Evolutionary conservation across 2,329 filamentous ascomycete genomes (phyloP), one percentile per base, ranked within the genome.

Genomic region (Hypoxylon sp.): DNA sequence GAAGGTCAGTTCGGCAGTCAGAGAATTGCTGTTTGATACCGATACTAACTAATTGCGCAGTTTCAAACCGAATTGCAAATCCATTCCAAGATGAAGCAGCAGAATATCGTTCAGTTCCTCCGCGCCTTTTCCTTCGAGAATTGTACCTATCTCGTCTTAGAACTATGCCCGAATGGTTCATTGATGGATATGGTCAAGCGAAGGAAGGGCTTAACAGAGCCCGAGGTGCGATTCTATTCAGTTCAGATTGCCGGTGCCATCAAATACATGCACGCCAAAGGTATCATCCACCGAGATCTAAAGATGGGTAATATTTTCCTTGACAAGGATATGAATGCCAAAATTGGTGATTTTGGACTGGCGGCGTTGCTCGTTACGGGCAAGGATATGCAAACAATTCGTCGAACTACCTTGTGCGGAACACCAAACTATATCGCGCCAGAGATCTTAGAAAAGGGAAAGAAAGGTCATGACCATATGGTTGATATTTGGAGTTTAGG

Each of bases 281-380:
- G 95, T 72, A 97, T 99, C 69, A 97, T 98, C 54, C 96, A 99
- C 81, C 90, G 96, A 54, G 96, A 99, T 80, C 82, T 99, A 74
- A 99, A 99, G 82, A 98, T 98, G 85, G 97, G 96, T 53, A 99
- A 99, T 79, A 91, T 99, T 73, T 99, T 99, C 76, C 86, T 99
- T 58, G 96, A 99, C 79, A 89, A 89, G 59, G 86, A 94, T 73
- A 98, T 99, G 95, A 97, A 99, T 77, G 91, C 97, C 75, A 99
- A 99, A 80, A 94, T 99, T 75, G 96, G 96, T 48, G 96, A 99
- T 80, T 99, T 99, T 82, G 96, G 96, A 2, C 86, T 99, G 61
- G 96, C 96, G 31, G 96, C 97, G 29, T 85, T 99, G 74, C 85
- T 98, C 63, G 90, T 98, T 48, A 97, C 94, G 9, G 94, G 95